These are phyloP conservation scores for Escovopsis weberi DNA, from an alignment of 2,329 filamentous ascomycete species.

Conservation along the genomic window DNA sequence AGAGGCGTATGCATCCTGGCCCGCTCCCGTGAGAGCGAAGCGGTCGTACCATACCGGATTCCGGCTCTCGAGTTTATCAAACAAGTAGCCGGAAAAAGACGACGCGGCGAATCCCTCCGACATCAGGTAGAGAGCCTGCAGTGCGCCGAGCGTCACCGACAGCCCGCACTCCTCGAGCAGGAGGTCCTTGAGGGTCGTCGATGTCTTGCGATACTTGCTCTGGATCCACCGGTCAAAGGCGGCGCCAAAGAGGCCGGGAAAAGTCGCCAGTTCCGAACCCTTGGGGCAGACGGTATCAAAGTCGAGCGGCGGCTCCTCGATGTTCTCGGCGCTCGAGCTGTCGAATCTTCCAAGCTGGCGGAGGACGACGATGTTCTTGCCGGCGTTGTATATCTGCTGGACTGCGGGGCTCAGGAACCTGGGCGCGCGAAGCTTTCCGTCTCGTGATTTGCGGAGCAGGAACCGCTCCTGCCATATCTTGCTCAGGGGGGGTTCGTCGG, in stretches of 20 bases:
- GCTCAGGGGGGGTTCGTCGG: slow-evolving; percentile 40
- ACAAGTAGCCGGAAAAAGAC: slow-evolving; percentile 52
- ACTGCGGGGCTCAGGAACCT: slow-evolving; percentile 58
- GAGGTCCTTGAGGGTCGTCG: slow-evolving; percentile 46
- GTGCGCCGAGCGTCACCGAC: slow-evolving; percentile 44
- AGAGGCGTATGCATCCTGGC: slow-evolving; percentile 53
- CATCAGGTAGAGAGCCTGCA: slow-evolving; percentile 64
- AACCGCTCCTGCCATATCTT: slow-evolving; percentile 68
- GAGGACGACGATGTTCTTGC: slow-evolving; percentile 80
- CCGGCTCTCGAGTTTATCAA: slow-evolving; percentile 55
- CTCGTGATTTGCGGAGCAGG: slow-evolving; percentile 44
- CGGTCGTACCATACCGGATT: slow-evolving; percentile 59
- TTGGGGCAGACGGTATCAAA: slow-evolving; percentile 41
- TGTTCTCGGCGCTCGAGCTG: slow-evolving; percentile 15
- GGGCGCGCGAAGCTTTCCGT: slow-evolving; percentile 53
- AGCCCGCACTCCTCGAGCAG: slow-evolving; percentile 59
- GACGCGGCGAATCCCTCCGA: slow-evolving; percentile 56
- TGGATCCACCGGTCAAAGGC: slow-evolving; percentile 66
- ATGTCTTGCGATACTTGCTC: slow-evolving; percentile 57
- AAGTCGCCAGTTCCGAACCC: slow-evolving; percentile 42
- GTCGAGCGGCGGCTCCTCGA: slow-evolving; percentile 33
- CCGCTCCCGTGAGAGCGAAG: slow-evolving; percentile 65
- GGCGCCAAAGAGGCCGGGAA: slow-evolving; percentile 57
- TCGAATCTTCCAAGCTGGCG: slow-evolving; percentile 49
- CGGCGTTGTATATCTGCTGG: slow-evolving; percentile 65